Evolutionary conservation across 2,329 filamentous ascomycete species (phyloP).

Genomic region (Camillea tinctor): DNA sequence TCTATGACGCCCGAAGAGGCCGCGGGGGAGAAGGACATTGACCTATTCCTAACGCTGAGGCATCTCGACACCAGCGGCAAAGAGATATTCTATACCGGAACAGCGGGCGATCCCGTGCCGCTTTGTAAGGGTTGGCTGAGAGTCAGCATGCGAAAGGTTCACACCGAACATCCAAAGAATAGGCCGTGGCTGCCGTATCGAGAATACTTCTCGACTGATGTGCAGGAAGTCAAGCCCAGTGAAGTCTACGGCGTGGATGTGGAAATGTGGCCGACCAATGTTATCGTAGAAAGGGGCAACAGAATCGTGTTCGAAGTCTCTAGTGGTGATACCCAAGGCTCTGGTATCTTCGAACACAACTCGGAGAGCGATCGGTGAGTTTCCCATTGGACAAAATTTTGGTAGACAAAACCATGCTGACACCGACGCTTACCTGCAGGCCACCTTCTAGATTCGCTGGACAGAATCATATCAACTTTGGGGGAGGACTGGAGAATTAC

Average conservation of each 20-base stretch:
- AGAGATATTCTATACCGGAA: constrained; percentile 64
- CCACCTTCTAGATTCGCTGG: constrained; percentile 42
- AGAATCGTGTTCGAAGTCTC: constrained; percentile 47
- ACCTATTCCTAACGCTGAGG: constrained; percentile 62
- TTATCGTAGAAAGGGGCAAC: constrained; percentile 49
- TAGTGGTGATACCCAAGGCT: constrained; percentile 50
- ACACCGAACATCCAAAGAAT: constrained; percentile 50
- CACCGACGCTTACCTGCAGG: constrained; percentile 20
- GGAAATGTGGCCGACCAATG: constrained; percentile 65
- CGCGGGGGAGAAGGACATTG: constrained; percentile 49
- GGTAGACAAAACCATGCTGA: not conserved
- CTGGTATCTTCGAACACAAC: constrained; percentile 48
- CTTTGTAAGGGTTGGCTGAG: constrained; percentile 65
- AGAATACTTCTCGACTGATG: constrained; percentile 57
- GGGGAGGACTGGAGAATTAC: constrained; percentile 42
- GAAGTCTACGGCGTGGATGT: constrained; percentile 60
- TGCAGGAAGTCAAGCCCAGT: constrained; percentile 51
- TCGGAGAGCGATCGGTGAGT: constrained; percentile 40
- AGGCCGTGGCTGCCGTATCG: constrained; percentile 54
- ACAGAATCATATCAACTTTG: constrained; percentile 47
- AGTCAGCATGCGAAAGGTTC: constrained; percentile 53
- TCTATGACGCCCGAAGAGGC: constrained; percentile 57
- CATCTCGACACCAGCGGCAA: constrained; percentile 53
- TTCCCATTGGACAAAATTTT: not conserved
- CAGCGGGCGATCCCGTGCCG: constrained; percentile 62